Conservation (phyloP, 2,329 filamentous ascomycete genomes). For the Didymella glomerata region DNA sequence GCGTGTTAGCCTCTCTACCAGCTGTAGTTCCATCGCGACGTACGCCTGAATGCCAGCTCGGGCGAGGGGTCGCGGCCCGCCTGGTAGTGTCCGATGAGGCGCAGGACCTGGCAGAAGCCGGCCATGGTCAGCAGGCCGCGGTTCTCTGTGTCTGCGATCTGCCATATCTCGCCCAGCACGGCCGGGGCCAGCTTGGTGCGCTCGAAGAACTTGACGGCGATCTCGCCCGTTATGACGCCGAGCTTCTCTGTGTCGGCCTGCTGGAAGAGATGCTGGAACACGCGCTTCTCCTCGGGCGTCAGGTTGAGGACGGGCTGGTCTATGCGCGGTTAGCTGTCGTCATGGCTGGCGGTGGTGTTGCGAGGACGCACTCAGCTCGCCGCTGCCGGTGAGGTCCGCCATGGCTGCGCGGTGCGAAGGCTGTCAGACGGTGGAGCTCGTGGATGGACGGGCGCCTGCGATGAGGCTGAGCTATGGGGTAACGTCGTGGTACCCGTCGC, state of each 20-base stretch:
- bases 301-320: constrained; percentile 76
- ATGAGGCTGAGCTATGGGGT: constrained; percentile 38
- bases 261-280: constrained; percentile 91
- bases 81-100: constrained; percentile 95
- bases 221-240: constrained; percentile 93
- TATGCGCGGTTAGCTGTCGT: constrained; percentile 35
- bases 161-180: constrained; percentile 95
- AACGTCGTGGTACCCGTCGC: constrained; percentile 35
- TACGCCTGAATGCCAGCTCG: constrained; percentile 82
- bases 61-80: constrained; percentile 81
- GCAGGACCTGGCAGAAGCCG: constrained; percentile 90
- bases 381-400: constrained; percentile 47
- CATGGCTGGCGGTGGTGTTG: not conserved
- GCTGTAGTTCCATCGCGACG: constrained; percentile 27
- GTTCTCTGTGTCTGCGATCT: constrained; percentile 97
- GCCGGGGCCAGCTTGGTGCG: constrained; percentile 89
- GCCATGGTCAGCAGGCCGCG: constrained; percentile 89
- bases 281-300: constrained; percentile 88
- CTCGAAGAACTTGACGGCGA: constrained; percentile 97
- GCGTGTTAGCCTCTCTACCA: constrained; percentile 36
- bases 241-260: constrained; percentile 91
- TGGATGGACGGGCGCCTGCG: constrained; percentile 18
- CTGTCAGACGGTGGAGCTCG: constrained; percentile 27
- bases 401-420: constrained; percentile 39
- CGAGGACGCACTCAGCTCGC: constrained; percentile 44